Percentiles rank a stretch among this genome's conserved stretches.
Conservation (phyloP, 305 asterid genomes). For the Fraxinus sp. region DNA sequence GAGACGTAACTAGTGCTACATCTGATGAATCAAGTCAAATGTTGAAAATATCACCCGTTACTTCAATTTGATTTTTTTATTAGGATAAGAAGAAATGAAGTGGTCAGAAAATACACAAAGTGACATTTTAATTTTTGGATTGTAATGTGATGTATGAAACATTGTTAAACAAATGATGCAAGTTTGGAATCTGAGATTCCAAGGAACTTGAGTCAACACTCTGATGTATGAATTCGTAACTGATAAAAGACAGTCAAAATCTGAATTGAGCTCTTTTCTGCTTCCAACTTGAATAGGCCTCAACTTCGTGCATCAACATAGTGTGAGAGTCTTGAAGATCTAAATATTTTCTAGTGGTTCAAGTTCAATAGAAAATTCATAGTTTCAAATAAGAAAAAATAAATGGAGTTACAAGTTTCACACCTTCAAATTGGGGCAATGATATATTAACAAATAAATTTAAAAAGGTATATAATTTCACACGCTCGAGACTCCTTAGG, state of each 20-base stretch:
- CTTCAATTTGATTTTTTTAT: slow-evolving; percentile 18
- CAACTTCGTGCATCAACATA: not conserved
- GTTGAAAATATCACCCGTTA: slow-evolving; percentile 25
- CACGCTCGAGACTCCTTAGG: not conserved
- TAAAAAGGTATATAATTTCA: not conserved
- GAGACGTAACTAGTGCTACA: slow-evolving; percentile 85
- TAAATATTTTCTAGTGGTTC: not conserved
- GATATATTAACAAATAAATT: not conserved
- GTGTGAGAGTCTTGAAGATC: not conserved
- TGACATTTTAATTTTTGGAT: not conserved
- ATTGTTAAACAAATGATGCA: not conserved
- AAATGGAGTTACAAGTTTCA: not conserved
- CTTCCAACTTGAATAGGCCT: not conserved
- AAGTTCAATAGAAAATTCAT: not conserved
- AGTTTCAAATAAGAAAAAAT: not conserved
- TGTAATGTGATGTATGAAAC: not conserved
- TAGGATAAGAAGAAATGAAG: not conserved
- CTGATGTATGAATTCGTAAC: not conserved
- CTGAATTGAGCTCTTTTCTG: not conserved
- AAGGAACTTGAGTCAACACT: not conserved
- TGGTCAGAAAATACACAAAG: slow-evolving; percentile 9
- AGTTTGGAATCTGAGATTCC: not conserved
- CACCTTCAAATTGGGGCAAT: not conserved
- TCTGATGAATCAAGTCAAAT: slow-evolving; percentile 54
- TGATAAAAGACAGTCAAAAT: not conserved